A percentile compares a stretch with the other conserved stretches of the same genome.
These are phyloP conservation scores for Nemania serpens DNA, from an alignment of 2,329 filamentous ascomycete genomes.

Conservation along the genomic window DNA sequence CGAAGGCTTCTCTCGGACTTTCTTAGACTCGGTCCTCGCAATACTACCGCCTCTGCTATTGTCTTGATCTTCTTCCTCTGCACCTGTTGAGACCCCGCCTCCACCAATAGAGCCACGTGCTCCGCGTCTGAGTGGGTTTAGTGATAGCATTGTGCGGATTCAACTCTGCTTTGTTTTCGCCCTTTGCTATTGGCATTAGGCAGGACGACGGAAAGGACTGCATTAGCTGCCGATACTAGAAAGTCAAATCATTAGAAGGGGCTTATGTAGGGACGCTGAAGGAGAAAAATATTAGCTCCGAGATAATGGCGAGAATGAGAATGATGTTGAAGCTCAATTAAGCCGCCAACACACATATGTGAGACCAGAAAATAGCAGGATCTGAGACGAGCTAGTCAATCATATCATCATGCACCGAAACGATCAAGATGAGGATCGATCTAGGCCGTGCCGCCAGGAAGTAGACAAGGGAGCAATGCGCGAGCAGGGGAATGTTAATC, in stretches of 20 bases:
- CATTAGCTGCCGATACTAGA: constrained; percentile 22
- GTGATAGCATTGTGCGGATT: constrained; percentile 33
- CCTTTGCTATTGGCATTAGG: constrained; percentile 24
- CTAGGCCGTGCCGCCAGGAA: constrained; percentile 25
- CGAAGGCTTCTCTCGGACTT: constrained; percentile 15
- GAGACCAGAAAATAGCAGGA: constrained; percentile 14
- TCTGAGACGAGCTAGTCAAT: constrained; percentile 29
- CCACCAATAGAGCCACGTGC: constrained; percentile 34
- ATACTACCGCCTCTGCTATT: neutral
- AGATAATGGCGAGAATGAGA: neutral
- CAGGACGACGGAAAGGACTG: constrained; percentile 25
- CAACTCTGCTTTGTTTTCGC: constrained; percentile 18
- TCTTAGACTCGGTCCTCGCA: constrained; percentile 13
- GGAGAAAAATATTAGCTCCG: neutral
- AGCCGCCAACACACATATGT: neutral
- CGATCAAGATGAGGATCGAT: constrained; percentile 28
- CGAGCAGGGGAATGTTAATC: constrained; percentile 15
- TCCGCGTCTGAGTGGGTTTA: constrained; percentile 34
- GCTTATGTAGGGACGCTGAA: neutral
- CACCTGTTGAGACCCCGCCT: constrained; percentile 25
- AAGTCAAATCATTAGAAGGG: neutral
- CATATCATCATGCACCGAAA: constrained; percentile 22
- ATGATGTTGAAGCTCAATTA: neutral
- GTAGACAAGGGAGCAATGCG: constrained; percentile 25
- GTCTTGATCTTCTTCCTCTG: constrained; percentile 23